Conservation (phyloP, 2,329 filamentous ascomycete species). For the Zalaria obscura region DNA sequence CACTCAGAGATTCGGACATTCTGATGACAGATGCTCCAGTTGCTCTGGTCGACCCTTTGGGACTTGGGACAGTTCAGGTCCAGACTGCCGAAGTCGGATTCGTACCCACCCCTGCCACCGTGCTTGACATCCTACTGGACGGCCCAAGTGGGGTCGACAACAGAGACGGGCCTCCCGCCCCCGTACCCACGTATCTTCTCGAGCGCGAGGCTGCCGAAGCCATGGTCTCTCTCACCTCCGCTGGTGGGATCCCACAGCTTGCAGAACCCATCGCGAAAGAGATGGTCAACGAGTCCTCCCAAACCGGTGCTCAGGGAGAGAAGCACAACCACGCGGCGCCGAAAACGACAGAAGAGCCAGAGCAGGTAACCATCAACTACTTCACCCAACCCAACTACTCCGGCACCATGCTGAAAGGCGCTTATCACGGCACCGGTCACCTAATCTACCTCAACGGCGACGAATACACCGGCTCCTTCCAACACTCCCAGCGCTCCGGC, state of each 20-base stretch:
- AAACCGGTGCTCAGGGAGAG: too few relatives aligned
- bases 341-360: background rate
- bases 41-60: background rate
- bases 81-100: background rate
- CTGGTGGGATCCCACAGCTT: too few relatives aligned
- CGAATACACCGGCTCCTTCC: slow-evolving; percentile 41
- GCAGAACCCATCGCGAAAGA: too few relatives aligned
- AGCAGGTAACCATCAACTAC: slow-evolving; percentile 33
- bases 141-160: background rate
- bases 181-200: background rate
- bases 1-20: background rate
- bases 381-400: slow-evolving; percentile 43
- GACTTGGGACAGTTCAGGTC: background rate
- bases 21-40: background rate
- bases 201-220: too few relatives aligned
- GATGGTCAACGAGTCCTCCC: too few relatives aligned
- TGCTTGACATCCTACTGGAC: background rate
- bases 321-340: too few relatives aligned
- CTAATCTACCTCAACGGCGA: slow-evolving; percentile 40
- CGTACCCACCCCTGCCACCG: too few relatives aligned
- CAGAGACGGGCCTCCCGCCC: background rate
- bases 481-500: slow-evolving; percentile 38
- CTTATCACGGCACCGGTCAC: slow-evolving; percentile 40
- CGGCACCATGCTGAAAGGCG: slow-evolving; percentile 30
- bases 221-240: too few relatives aligned